Evolutionary conservation across 306 rosid species (phyloP), one percentile per base, ranked within the genome.

Genomic region (Dalbergia oliveri): DNA sequence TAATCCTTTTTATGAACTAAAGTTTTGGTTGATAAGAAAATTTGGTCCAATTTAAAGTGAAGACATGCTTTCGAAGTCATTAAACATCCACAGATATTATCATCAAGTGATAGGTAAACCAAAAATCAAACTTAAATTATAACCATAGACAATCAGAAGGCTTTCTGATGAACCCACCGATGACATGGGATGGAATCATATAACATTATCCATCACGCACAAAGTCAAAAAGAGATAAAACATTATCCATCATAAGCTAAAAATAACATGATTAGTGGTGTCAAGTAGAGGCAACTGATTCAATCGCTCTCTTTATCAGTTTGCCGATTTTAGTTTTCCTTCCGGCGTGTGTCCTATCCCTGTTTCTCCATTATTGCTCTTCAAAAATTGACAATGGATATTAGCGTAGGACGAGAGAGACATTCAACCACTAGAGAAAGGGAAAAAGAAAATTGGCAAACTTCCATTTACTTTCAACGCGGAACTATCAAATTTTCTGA

Each of bases 311-410:
- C 64, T 75, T 35, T 31, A 6, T 72, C 34, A 31, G 3, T 37
- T 54, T 41, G 5, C 8, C 18, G 3, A 11, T 14, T 50, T 50
- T 50, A 4, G 18, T 14, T 50, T 49, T 50, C 13, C 8, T 50
- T 50, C 8, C 16, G 4, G 9, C 12, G 50, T 10, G 51, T 49
- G 62, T 50, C 39, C 13, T 50, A 5, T 50, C 41, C 4, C 3
- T 5, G 11, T 64, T 50, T 19, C 72, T 65, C 10, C 11, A 64
- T 76, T 76, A 64, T 66, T 66, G 59, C 5, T 23, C 34, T 75
- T 75, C 19, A 35, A 47, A 47, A 45, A 62, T 47, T 61, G 71
- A 45, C 62, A 47, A 4, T 3, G 74, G 57, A 77, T 59, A 77
- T 59, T 37, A 1, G 44, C 1, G 6, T 5, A 15, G 8, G 56